Evolutionary conservation across 306 rosid species (phyloP).

Genomic region (Hippophae tibetana): DNA sequence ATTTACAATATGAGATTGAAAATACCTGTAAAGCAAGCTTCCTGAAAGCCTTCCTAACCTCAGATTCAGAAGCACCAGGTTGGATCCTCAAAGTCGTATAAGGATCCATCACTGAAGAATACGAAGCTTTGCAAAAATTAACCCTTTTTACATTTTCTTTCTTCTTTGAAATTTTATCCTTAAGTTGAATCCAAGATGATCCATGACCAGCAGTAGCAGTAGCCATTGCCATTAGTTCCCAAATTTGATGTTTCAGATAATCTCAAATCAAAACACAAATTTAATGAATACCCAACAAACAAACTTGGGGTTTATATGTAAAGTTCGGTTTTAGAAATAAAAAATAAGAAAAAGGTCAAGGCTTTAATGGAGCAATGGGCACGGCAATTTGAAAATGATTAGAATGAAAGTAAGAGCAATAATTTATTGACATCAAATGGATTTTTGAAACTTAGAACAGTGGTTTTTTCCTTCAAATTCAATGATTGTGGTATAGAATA

Average conservation of each 20-base stretch:
- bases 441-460: conserved; percentile 10
- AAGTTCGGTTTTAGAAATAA: too few relatives aligned
- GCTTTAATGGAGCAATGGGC: conserved; percentile 23
- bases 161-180: conserved; percentile 9
- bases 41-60: conserved; percentile 78
- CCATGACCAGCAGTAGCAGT: conserved; percentile 35
- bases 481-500: not conserved
- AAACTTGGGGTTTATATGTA: conserved; percentile 7
- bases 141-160: conserved; percentile 18
- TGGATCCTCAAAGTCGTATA: conserved; percentile 63
- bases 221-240: conserved; percentile 32
- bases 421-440: conserved; percentile 6
- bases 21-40: conserved; percentile 78
- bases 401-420: not conserved
- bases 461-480: not conserved
- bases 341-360: conserved; percentile 3
- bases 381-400: conserved; percentile 8
- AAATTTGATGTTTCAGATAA: conserved; percentile 5
- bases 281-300: conserved; percentile 5
- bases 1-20: not conserved
- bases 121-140: conserved; percentile 31
- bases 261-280: not conserved
- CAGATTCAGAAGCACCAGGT: conserved; percentile 71
- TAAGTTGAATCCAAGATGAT: conserved; percentile 42
- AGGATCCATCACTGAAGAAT: conserved; percentile 46